phyloP scores from a whole-genome alignment of 2,329 filamentous ascomycete species.

The Ophiostoma australiae region DNA sequence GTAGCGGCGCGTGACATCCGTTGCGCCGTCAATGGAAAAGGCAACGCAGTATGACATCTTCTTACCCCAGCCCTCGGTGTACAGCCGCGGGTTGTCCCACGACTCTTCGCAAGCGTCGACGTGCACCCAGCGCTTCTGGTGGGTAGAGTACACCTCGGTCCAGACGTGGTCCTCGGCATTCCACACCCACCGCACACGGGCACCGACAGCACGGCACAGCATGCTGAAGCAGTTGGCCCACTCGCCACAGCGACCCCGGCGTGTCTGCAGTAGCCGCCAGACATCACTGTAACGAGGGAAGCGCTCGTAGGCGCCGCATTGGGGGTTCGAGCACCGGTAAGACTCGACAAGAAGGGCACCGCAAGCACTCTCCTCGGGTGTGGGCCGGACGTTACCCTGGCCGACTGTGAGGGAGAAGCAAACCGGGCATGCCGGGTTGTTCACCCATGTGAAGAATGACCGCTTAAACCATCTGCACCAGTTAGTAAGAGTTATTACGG shows the following conservation, averaged over 20 bases:
- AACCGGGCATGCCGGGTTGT: slow-evolving; percentile 80
- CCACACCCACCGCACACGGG: slow-evolving; percentile 94
- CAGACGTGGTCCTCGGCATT: slow-evolving; percentile 96
- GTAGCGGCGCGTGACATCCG: slow-evolving; percentile 62
- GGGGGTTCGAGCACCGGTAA: slow-evolving; percentile 74
- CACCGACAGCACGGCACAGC: slow-evolving; percentile 89
- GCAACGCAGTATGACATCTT: slow-evolving; percentile 97
- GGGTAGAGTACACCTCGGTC: slow-evolving; percentile 95
- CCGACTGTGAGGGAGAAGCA: slow-evolving; percentile 80
- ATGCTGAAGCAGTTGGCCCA: slow-evolving; percentile 99
- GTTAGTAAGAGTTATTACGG: slow-evolving; percentile 19
- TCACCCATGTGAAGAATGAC: slow-evolving; percentile 93
- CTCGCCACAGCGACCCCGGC: slow-evolving; percentile 82
- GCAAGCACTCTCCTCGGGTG: slow-evolving; percentile 81
- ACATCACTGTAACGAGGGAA: slow-evolving; percentile 95
- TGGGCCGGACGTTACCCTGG: slow-evolving; percentile 76
- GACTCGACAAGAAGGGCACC: slow-evolving; percentile 84
- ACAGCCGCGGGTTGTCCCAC: slow-evolving; percentile 90
- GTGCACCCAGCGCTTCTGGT: slow-evolving; percentile 92
- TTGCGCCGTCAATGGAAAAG: slow-evolving; percentile 82
- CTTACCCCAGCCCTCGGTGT: slow-evolving; percentile 92
- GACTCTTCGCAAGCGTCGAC: slow-evolving; percentile 91
- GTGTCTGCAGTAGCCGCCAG: slow-evolving; percentile 82
- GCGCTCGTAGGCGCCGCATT: slow-evolving; percentile 70
- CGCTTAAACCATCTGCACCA: slow-evolving; percentile 80